Conservation (phyloP, 164 flowering plant species). For the Liriodendron chinense region DNA sequence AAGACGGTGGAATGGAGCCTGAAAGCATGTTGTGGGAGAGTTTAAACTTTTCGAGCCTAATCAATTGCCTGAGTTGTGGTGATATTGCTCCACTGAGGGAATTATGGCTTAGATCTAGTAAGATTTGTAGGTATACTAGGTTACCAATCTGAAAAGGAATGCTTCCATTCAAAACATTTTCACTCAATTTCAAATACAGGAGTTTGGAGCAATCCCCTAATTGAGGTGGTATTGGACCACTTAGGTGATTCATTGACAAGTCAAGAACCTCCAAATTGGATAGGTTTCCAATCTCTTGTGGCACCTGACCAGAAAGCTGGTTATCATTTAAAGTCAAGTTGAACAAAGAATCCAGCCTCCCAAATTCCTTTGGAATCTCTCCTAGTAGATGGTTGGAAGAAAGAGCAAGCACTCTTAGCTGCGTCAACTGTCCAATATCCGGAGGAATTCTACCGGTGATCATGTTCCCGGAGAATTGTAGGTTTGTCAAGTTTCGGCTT, state of each 20-base stretch:
- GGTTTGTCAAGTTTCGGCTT: background rate
- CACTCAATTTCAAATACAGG: background rate
- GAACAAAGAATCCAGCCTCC: background rate
- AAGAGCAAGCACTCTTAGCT: background rate
- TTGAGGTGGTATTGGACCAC: background rate
- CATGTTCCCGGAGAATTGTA: background rate
- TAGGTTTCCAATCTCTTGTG: background rate
- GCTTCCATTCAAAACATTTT: background rate
- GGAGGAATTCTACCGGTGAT: slow-evolving; percentile 6
- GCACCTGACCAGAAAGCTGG: background rate
- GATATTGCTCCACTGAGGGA: slow-evolving; percentile 2
- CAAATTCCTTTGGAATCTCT: slow-evolving; percentile 6
- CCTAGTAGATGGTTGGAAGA: slow-evolving; percentile 2
- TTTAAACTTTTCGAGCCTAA: background rate
- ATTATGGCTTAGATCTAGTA: slow-evolving; percentile 2
- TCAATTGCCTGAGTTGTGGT: background rate
- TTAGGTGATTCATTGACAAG: background rate
- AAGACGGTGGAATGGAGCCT: slow-evolving; percentile 6
- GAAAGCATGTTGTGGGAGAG: slow-evolving; percentile 11
- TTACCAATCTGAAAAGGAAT: slow-evolving; percentile 7
- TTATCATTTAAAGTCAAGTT: slow-evolving; percentile 1
- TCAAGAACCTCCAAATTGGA: slow-evolving; percentile 1
- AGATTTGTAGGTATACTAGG: background rate
- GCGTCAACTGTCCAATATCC: background rate
- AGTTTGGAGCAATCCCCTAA: slow-evolving; percentile 21